Evolutionary conservation across 169 alveolate species (phyloP).

Genomic region (Toxoplasma gondii): DNA sequence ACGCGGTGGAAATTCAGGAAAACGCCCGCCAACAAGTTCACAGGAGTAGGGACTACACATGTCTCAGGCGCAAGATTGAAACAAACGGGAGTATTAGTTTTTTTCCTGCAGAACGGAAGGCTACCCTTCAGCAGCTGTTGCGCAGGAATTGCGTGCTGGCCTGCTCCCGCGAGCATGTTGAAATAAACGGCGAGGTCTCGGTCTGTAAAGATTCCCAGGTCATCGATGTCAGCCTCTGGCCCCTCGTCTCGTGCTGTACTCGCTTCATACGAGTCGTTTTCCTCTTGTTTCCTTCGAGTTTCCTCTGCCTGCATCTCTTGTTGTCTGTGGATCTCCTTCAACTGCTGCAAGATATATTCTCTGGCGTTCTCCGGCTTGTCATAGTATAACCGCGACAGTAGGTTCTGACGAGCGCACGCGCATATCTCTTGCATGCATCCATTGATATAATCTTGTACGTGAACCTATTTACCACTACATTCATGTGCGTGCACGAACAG

Average conservation of each 20-base stretch:
- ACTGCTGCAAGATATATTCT: not conserved
- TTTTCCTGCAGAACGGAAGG: not conserved
- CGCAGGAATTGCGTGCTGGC: not conserved
- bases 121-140: not conserved
- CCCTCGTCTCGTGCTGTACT: not conserved
- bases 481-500: no score
- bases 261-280: not conserved
- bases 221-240: not conserved
- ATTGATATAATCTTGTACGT: no score
- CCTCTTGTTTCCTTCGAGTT: not conserved
- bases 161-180: not conserved
- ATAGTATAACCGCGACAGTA: not conserved
- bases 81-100: no score
- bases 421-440: not conserved
- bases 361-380: not conserved
- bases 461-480: no score
- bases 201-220: not conserved
- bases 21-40: no score
- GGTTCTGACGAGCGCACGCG: not conserved
- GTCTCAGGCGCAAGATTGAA: no score
- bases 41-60: no score
- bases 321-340: not conserved
- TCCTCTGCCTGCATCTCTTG: not conserved
- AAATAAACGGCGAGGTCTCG: conserved; percentile 4
- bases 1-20: no score